Evolutionary conservation across 2,329 filamentous ascomycete genomes (phyloP).

Genomic region (Endocalyx cinctus): DNA sequence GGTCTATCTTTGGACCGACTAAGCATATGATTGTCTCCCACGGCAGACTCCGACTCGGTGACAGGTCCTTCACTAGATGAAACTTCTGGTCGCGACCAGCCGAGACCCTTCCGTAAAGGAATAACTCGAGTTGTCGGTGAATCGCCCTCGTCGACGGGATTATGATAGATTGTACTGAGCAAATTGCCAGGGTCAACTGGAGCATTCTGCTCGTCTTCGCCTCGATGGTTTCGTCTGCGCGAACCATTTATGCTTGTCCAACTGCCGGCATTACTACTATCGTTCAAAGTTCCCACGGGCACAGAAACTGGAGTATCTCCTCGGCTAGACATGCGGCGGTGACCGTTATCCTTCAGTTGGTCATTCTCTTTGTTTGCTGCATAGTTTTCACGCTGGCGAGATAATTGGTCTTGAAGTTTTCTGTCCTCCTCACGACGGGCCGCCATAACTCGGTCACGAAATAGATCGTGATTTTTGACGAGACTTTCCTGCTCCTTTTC

Average conservation of each 20-base stretch:
- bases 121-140: conserved; percentile 16
- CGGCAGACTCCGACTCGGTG: conserved; percentile 9
- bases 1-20: conserved; percentile 13
- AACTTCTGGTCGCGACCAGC: conserved; percentile 9
- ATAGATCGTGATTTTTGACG: conserved; percentile 16
- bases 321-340: conserved; percentile 9
- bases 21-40: conserved; percentile 3
- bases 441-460: conserved; percentile 5
- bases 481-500: conserved; percentile 22
- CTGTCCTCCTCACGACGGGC: conserved; percentile 21
- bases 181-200: conserved; percentile 25
- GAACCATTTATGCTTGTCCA: conserved; percentile 28
- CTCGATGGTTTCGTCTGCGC: conserved; percentile 17
- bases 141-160: conserved; percentile 24
- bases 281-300: too few relatives aligned
- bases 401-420: conserved; percentile 15
- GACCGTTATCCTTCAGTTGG: conserved; percentile 10
- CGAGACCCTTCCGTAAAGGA: conserved; percentile 14
- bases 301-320: too few relatives aligned
- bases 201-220: conserved; percentile 23
- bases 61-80: conserved; percentile 9
- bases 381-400: conserved; percentile 12
- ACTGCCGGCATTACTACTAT: too few relatives aligned
- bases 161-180: conserved; percentile 27
- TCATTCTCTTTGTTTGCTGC: conserved; percentile 14